These are phyloP conservation scores for Fusarium bulbicola DNA, from an alignment of 2,329 filamentous ascomycete species.

Conservation along the genomic window DNA sequence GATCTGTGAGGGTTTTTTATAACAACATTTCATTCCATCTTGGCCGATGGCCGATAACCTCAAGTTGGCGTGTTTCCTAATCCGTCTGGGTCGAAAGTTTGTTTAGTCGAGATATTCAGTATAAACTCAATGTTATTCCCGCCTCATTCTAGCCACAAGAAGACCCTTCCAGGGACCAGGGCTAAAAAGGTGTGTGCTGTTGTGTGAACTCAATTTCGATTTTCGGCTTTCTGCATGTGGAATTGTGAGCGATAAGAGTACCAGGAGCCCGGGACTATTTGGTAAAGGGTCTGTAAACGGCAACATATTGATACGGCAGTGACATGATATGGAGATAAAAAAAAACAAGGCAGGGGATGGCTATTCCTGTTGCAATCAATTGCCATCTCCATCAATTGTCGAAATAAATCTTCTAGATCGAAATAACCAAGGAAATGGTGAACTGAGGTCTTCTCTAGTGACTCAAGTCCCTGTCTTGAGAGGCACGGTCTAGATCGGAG, in stretches of 20 bases:
- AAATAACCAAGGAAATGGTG: background rate
- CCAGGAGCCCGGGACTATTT: background rate
- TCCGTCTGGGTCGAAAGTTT: background rate
- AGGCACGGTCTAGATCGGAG: background rate
- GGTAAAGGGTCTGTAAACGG: background rate
- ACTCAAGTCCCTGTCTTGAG: background rate
- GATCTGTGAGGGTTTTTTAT: background rate
- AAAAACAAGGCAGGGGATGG: background rate
- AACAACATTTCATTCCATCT: background rate
- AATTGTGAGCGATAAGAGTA: background rate
- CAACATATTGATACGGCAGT: background rate
- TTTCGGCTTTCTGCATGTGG: background rate
- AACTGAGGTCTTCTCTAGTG: background rate
- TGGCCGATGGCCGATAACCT: background rate
- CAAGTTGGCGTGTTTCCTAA: background rate
- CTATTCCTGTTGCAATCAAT: background rate
- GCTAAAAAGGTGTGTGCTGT: background rate
- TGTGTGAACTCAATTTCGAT: background rate
- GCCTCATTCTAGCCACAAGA: background rate
- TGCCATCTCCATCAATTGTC: background rate
- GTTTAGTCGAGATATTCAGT: background rate
- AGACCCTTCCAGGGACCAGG: background rate
- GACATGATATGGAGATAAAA: background rate
- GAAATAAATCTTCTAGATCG: background rate
- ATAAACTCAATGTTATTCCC: background rate